These are phyloP conservation scores for Przewalskia tangutica DNA, from an alignment of 257 asterid species.

Conservation along the genomic window DNA sequence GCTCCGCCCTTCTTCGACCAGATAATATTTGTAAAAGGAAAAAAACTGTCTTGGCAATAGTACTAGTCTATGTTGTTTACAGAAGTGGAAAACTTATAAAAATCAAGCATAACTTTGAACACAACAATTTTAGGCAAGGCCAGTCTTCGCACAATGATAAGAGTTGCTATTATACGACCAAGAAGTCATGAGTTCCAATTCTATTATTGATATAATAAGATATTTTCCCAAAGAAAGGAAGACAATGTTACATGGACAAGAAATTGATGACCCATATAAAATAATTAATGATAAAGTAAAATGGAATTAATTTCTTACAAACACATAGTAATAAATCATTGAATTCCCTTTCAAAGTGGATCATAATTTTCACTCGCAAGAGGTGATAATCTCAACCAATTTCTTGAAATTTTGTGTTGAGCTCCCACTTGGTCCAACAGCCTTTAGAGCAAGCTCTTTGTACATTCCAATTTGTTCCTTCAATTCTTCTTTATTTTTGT, in stretches of 20 bases:
- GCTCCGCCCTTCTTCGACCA: too few relatives aligned
- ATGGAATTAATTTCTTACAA: not conserved
- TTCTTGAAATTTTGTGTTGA: constrained; percentile 29
- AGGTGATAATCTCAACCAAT: constrained; percentile 19
- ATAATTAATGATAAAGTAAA: not conserved
- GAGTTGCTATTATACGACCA: not conserved
- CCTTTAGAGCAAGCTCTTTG: constrained; percentile 21
- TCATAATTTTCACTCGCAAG: not conserved
- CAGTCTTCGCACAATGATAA: rapidly evolving
- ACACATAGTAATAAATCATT: not conserved
- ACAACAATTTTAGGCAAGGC: not conserved
- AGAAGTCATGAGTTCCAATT: not conserved
- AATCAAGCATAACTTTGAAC: not conserved
- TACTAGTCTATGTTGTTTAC: not conserved
- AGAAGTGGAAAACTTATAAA: not conserved
- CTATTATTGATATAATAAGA: not conserved
- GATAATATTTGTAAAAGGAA: too few relatives aligned
- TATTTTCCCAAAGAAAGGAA: not conserved
- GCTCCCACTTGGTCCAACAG: constrained; percentile 40
- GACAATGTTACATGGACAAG: not conserved
- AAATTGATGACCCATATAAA: not conserved
- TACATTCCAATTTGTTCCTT: constrained; percentile 21
- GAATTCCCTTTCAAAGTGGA: not conserved
- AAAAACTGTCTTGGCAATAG: too few relatives aligned
- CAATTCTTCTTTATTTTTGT: constrained; percentile 11